These are phyloP conservation scores for Coleophoma cylindrospora DNA, from an alignment of 2,329 filamentous ascomycete genomes.

Conservation along the genomic window DNA sequence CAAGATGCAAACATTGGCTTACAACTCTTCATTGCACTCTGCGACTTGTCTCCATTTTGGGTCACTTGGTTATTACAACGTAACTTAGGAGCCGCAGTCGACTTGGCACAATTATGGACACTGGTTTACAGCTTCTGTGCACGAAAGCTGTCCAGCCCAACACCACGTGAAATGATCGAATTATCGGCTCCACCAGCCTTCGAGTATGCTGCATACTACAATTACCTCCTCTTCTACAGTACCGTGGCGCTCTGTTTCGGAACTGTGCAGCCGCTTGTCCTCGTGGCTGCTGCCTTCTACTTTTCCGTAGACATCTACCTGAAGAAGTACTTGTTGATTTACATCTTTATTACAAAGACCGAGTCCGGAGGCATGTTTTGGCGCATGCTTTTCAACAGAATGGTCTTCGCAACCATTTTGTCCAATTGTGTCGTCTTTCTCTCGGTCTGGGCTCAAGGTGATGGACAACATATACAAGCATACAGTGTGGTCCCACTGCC, in stretches of 20 bases:
- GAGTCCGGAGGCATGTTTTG: slow-evolving; percentile 93
- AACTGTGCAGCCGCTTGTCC: slow-evolving; percentile 78
- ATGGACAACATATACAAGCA: slow-evolving; percentile 54
- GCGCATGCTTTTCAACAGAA: slow-evolving; percentile 88
- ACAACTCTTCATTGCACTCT: slow-evolving; percentile 69
- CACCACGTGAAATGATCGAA: slow-evolving; percentile 86
- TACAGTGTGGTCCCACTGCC: slow-evolving; percentile 69
- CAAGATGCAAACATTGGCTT: slow-evolving; percentile 55
- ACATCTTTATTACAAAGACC: slow-evolving; percentile 94
- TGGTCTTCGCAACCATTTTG: slow-evolving; percentile 76
- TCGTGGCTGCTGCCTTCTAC: slow-evolving; percentile 84
- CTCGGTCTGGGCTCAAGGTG: slow-evolving; percentile 66
- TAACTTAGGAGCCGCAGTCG: slow-evolving; percentile 88
- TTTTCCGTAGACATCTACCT: slow-evolving; percentile 82
- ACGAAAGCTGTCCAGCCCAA: slow-evolving; percentile 80
- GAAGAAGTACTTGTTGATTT: slow-evolving; percentile 92
- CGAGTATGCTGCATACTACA: slow-evolving; percentile 96
- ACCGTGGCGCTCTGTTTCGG: slow-evolving; percentile 85
- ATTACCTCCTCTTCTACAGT: slow-evolving; percentile 93
- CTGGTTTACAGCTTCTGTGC: slow-evolving; percentile 80
- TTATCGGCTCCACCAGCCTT: slow-evolving; percentile 88
- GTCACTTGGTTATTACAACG: slow-evolving; percentile 89
- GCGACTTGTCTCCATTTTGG: slow-evolving; percentile 85
- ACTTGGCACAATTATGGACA: slow-evolving; percentile 84
- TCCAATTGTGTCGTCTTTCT: slow-evolving; percentile 75